These are phyloP conservation scores for Mortierella sp. DNA, from an alignment of 371 early-diverging fungal genomes.

Conservation along the genomic window DNA sequence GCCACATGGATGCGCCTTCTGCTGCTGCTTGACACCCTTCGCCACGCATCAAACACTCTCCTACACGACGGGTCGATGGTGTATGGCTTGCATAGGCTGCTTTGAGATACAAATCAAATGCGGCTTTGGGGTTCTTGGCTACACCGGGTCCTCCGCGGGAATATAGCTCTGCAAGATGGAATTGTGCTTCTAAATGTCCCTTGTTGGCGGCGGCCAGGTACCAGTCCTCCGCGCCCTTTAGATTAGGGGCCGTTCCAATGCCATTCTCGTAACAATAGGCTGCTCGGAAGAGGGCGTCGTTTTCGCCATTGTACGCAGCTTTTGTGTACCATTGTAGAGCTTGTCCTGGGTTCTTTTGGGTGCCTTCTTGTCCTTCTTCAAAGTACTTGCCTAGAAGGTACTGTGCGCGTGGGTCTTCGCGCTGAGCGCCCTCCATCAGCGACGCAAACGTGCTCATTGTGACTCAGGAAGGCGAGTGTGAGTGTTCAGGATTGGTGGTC, in stretches of 20 bases:
- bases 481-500: too few species aligned
- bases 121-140: conserved; percentile 41
- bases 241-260: conserved; percentile 42
- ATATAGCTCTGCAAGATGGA: conserved; percentile 45
- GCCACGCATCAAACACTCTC: conserved; percentile 48
- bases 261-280: conserved; percentile 50
- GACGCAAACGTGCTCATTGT: conserved; percentile 31
- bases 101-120: conserved; percentile 47
- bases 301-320: conserved; percentile 51
- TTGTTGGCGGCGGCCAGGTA: conserved; percentile 49
- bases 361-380: conserved; percentile 50
- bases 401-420: conserved; percentile 43
- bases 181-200: conserved; percentile 50
- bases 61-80: conserved; percentile 40
- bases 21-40: conserved; percentile 51
- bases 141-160: conserved; percentile 40
- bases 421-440: conserved; percentile 45
- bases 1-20: conserved; percentile 51
- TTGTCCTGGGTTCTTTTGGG: conserved; percentile 46
- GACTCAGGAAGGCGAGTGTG: too few species aligned
- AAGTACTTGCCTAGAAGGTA: conserved; percentile 51
- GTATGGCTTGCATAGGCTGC: conserved; percentile 49
- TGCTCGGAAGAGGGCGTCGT: conserved; percentile 48
- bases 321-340: conserved; percentile 52
- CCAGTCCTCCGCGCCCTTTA: conserved; percentile 53